Base-by-base conservation (phyloP, 2,329 filamentous ascomycete genomes). In the Rutstroemia sydowiana region DNA sequence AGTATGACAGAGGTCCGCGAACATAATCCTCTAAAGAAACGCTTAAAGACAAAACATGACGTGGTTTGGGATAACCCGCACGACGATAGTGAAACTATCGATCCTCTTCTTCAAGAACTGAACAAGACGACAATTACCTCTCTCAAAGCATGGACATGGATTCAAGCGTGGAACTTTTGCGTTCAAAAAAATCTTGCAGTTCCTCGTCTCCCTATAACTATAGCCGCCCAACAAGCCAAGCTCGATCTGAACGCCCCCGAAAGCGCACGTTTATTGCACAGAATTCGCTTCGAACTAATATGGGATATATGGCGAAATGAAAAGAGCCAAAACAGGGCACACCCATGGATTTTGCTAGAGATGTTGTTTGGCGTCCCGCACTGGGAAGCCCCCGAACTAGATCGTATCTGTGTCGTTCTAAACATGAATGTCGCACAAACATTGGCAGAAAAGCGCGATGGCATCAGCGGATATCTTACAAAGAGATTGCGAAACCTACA, bases 91-190 rank as follows among this genome's bases (percentile, higher is more conserved):
- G 4, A 26, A 43, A 32, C 16, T 1, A 14, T 43, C 34, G 3
- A n/a, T 34, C 4, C 4, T 13, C 5, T 34, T 3, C 7, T 49
- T n/a, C 31, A 31, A 18, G 18, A 14, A 18, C 28, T 49, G 10
- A n/a, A 18, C 28, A 26, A 26, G 8, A 26, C 23, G 23, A 26
- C 37, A 34, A 43, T 28, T 39, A 32, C 32, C 47, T 14, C 26
- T 20, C 21, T 49, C 32, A 37, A 37, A 6, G 28, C 42, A 7
- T 49, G 47, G 47, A 49, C 47, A 36, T 42, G 47, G 31, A 49
- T 49, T 4, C 47, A 49, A 34, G 47, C 36, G 26, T 43, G 47
- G 47, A 30, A 49, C 23, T 49, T 32, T 21, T 49, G 47, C 39
- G 14, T 21, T 28, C 14, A 30, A 13, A 28, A 49, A 16, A 28